These are phyloP conservation scores for Hylodesmum podocarpum DNA, from an alignment of 306 rosid species.

Conservation along the genomic window DNA sequence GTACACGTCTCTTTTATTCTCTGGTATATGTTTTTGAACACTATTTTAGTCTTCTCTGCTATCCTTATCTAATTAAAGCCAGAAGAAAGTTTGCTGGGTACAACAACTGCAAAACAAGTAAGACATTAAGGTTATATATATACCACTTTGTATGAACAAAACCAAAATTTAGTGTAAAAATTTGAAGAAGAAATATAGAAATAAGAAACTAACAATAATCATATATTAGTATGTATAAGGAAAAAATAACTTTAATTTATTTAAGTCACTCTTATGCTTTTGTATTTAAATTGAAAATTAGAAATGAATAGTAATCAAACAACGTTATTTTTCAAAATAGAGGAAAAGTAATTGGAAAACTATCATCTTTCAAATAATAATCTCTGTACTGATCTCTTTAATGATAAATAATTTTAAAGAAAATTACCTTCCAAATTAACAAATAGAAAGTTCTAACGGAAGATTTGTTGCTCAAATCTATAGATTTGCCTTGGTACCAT, in stretches of 20 bases:
- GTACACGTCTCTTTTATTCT: not conserved
- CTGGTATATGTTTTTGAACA: not conserved
- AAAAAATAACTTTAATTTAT: not conserved
- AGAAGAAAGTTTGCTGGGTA: not conserved
- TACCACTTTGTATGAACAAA: not conserved
- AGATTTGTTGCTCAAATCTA: not conserved
- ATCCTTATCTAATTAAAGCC: not conserved
- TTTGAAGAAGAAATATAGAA: not conserved
- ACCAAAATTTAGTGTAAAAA: not conserved
- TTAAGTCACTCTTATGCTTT: not conserved
- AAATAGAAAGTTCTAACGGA: not conserved
- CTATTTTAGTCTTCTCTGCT: not conserved
- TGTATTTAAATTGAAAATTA: not conserved
- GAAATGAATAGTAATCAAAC: not conserved
- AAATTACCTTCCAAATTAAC: conserved; percentile 42
- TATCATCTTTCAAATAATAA: not conserved
- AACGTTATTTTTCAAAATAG: not conserved
- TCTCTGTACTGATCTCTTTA: not conserved
- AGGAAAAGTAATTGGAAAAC: not conserved
- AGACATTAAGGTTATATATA: too few species aligned
- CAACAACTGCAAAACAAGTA: not conserved
- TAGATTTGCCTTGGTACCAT: not conserved
- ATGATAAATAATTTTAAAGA: not conserved
- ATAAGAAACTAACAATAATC: too few species aligned
- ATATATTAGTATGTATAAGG: too few species aligned